Evolutionary conservation across 768 basidiomycete species (phyloP).

Genomic region (Hericium erinaceus): DNA sequence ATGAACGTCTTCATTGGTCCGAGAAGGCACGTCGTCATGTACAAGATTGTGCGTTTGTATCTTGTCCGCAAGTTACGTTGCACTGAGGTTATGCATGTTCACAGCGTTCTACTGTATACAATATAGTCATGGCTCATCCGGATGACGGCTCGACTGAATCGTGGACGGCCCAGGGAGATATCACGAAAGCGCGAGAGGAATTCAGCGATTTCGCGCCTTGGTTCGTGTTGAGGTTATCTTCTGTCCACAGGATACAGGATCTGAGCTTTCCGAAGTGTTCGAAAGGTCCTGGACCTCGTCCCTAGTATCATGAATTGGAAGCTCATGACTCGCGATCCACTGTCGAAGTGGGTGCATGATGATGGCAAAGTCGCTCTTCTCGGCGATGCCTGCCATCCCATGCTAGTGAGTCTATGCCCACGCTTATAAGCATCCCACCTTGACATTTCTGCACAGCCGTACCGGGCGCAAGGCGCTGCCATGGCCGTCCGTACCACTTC

Average conservation of each 20-base stretch:
- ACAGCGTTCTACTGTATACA: slow-evolving; percentile 10
- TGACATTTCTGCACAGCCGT: slow-evolving; percentile 6
- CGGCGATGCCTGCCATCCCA: slow-evolving; percentile 21
- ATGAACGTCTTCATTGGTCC: slow-evolving; percentile 11
- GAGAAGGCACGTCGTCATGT: slow-evolving; percentile 5
- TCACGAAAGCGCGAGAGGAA: slow-evolving; percentile 19
- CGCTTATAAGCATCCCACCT: not conserved
- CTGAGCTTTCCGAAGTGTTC: slow-evolving; percentile 1
- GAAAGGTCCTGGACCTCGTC: slow-evolving; percentile 16
- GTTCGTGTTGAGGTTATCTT: slow-evolving; percentile 1
- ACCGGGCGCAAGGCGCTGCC: slow-evolving; percentile 21
- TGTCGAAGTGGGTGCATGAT: slow-evolving; percentile 18
- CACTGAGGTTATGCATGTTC: too few species aligned
- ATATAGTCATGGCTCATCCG: slow-evolving; percentile 14
- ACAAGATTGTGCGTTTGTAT: slow-evolving; percentile 9
- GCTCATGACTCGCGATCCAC: slow-evolving; percentile 18
- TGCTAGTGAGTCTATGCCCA: slow-evolving; percentile 8
- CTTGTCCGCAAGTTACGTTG: too few species aligned
- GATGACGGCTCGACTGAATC: slow-evolving; percentile 13
- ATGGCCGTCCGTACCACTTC: slow-evolving; percentile 14
- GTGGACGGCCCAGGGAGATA: slow-evolving; percentile 17
- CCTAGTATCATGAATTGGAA: slow-evolving; percentile 18
- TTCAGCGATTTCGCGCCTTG: slow-evolving; percentile 20
- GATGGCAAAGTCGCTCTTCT: slow-evolving; percentile 15
- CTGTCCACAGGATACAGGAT: not conserved